A percentile compares a stretch with the other conserved stretches of the same genome.
Conservation (phyloP, 345 rosid species). For the Barbarea vulgaris region DNA sequence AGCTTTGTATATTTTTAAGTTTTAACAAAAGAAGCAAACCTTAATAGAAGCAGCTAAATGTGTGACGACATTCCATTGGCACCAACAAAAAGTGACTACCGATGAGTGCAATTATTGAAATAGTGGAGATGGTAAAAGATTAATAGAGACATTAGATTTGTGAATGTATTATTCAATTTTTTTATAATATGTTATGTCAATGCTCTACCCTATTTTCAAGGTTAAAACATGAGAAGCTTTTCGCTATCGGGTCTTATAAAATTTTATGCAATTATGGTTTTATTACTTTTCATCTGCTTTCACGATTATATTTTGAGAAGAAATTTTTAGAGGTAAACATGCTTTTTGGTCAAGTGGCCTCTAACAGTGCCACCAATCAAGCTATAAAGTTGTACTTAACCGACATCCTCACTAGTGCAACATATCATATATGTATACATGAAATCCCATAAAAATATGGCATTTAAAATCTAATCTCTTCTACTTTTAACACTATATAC, state of each 20-base stretch:
- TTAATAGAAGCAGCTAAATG: conserved; percentile 6
- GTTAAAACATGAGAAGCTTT: conserved; percentile 13
- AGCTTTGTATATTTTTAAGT: neutral
- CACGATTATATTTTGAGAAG: conserved; percentile 21
- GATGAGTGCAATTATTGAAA: neutral
- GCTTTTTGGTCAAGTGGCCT: conserved; percentile 34
- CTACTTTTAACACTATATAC: neutral
- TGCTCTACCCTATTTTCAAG: neutral
- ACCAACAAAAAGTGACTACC: conserved; percentile 3
- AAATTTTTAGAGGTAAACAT: conserved; percentile 31
- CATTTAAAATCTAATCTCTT: neutral
- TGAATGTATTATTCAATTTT: neutral
- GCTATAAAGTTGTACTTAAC: conserved; percentile 31
- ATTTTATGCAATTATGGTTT: conserved; percentile 6
- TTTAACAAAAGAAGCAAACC: neutral
- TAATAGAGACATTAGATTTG: neutral
- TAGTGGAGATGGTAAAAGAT: conserved; percentile 1
- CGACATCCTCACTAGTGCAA: conserved; percentile 18
- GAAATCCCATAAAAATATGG: neutral
- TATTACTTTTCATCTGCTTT: conserved; percentile 30
- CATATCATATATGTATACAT: neutral
- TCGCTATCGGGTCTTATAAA: neutral
- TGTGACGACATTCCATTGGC: neutral
- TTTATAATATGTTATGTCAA: neutral
- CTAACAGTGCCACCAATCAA: conserved; percentile 39